Evolutionary conservation across 768 basidiomycete genomes (phyloP).

Genomic region (Lentinula boryana): DNA sequence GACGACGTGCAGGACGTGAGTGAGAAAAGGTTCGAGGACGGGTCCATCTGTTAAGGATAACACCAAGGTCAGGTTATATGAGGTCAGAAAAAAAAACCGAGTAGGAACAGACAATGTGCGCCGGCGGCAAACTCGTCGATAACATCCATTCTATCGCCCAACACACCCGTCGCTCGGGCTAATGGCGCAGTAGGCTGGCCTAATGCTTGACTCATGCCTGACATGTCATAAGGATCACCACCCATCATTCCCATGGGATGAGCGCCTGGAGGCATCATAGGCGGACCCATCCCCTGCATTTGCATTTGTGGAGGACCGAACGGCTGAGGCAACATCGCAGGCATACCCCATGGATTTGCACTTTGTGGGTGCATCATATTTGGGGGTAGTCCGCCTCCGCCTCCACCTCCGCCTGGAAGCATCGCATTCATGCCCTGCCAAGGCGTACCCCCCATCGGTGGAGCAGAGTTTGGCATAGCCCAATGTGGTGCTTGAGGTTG

Average conservation of each 20-base stretch:
- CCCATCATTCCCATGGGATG: not conserved
- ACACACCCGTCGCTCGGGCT: not conserved
- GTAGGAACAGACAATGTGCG: not conserved
- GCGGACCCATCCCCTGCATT: constrained; percentile 1
- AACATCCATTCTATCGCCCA: constrained; percentile 1
- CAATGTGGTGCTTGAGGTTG: not conserved
- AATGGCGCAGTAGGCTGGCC: not conserved
- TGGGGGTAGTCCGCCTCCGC: not conserved
- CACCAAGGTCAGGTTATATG: not conserved
- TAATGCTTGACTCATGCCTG: not conserved
- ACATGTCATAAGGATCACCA: not conserved
- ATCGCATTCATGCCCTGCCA: not conserved
- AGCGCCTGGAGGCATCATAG: not conserved
- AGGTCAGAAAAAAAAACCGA: not conserved
- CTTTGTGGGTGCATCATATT: not conserved
- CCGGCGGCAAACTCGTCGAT: not conserved
- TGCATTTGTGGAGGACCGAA: not conserved
- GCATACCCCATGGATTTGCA: not conserved
- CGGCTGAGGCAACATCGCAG: not conserved
- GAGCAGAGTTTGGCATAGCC: not conserved
- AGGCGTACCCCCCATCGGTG: not conserved
- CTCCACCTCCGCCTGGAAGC: not conserved
- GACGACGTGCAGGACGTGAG: not conserved
- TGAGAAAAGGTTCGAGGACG: constrained; percentile 1
- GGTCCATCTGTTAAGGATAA: constrained; percentile 9